Percentiles rank a stretch among this genome's conserved stretches.
phyloP scores from a whole-genome alignment of 83 land plant genomes.

The Diphasiastrum complanatum region DNA sequence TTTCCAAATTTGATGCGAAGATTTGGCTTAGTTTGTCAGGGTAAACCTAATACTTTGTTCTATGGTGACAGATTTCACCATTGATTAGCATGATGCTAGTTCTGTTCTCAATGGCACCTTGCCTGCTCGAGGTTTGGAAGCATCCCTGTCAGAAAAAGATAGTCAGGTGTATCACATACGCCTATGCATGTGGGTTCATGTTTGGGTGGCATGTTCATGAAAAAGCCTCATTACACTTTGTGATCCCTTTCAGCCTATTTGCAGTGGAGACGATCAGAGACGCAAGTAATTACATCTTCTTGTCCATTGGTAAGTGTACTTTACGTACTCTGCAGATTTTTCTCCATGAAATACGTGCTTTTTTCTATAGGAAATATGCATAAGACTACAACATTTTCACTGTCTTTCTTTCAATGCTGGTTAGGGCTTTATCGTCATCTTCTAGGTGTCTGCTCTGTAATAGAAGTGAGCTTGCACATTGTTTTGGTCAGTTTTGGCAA shows the following conservation, averaged over 20 bases:
- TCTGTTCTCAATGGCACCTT: conserved; percentile 56
- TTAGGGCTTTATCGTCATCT: too few species aligned
- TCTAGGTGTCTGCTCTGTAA: too few species aligned
- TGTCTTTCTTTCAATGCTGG: too few species aligned
- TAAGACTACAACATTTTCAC: too few species aligned
- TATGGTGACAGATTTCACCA: conserved; percentile 58
- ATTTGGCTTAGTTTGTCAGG: neutral
- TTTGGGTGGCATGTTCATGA: conserved; percentile 99
- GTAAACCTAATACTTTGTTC: neutral
- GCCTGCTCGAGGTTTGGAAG: conserved; percentile 60
- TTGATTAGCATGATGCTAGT: conserved; percentile 49
- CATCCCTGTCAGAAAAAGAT: conserved; percentile 46
- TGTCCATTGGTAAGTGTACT: conserved; percentile 72
- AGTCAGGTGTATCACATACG: conserved; percentile 64
- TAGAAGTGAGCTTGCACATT: too few species aligned
- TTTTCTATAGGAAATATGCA: too few species aligned
- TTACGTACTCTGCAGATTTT: too few species aligned
- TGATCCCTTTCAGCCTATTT: conserved; percentile 64
- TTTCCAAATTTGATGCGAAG: neutral
- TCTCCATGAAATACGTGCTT: too few species aligned
- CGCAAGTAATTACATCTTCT: conserved; percentile 58
- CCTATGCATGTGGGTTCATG: conserved; percentile 76
- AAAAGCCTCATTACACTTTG: conserved; percentile 94
- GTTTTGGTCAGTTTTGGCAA: too few species aligned
- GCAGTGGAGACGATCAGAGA: conserved; percentile 47